These are phyloP conservation scores for Chrysopogon serrulatus DNA, from an alignment of 176 grass and related monocot genomes.

Conservation along the genomic window DNA sequence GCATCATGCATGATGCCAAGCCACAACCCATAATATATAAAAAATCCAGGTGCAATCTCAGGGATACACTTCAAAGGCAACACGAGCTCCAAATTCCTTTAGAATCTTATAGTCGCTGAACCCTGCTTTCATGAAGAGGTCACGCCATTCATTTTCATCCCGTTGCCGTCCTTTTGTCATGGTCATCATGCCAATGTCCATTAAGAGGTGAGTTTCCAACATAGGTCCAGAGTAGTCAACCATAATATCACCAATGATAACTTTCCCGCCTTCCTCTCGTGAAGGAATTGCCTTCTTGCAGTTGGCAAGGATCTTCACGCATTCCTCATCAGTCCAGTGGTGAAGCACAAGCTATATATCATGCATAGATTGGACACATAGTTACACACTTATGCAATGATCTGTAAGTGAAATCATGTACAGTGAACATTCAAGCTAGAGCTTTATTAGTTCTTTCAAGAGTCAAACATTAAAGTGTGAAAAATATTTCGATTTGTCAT, in stretches of 20 bases:
- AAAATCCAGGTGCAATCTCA: not conserved
- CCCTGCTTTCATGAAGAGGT: not conserved
- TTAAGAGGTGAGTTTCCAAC: no score
- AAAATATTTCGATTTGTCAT: no score
- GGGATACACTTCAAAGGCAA: not conserved
- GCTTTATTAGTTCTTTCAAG: no score
- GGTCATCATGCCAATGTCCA: no score
- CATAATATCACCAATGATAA: no score
- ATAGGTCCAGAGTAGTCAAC: no score
- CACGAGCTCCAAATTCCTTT: not conserved
- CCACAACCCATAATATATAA: no score
- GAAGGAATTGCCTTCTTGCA: no score
- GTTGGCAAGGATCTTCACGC: not conserved
- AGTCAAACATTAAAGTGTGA: no score
- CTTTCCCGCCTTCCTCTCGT: no score
- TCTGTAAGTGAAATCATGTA: no score
- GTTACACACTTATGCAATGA: not conserved
- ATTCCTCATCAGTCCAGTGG: not conserved
- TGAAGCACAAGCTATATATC: not conserved
- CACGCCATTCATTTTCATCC: conserved; percentile 31
- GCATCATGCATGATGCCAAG: no score
- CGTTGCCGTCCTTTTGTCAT: conserved; percentile 2
- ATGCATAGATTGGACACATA: not conserved
- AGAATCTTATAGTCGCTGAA: not conserved
- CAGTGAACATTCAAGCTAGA: not conserved